phyloP scores from a whole-genome alignment of 352 stramenopile species.

The Phytophthora ohioensis region DNA sequence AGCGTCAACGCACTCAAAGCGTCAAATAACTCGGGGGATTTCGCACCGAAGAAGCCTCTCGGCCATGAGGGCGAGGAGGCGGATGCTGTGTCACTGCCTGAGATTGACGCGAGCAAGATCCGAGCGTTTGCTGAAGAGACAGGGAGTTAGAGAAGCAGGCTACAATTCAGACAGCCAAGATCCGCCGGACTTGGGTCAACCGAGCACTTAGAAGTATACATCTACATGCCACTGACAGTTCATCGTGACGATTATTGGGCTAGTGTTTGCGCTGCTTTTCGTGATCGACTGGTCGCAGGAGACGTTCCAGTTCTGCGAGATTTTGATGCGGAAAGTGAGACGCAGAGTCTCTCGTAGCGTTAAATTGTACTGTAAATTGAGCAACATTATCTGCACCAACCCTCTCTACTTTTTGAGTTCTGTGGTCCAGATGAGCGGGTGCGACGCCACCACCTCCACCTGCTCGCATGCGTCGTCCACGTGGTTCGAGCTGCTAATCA shows the following conservation, averaged over 20 bases:
- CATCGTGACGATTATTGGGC: conserved; percentile 45
- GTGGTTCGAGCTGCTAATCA: conserved; percentile 90
- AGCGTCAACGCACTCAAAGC: conserved; percentile 46
- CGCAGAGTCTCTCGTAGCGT: neutral
- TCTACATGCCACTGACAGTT: conserved; percentile 41
- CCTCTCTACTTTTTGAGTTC: conserved; percentile 66
- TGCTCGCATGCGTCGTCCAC: conserved; percentile 52
- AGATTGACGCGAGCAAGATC: conserved; percentile 56
- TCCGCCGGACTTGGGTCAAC: conserved; percentile 38
- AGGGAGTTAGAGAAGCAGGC: conserved; percentile 42
- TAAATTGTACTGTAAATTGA: neutral
- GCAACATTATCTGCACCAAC: neutral
- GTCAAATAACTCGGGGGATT: conserved; percentile 67
- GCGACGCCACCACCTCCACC: conserved; percentile 76
- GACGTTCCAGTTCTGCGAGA: conserved; percentile 56
- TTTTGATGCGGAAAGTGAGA: conserved; percentile 35
- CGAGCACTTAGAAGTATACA: conserved; percentile 21
- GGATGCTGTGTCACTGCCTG: conserved; percentile 49
- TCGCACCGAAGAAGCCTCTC: conserved; percentile 40
- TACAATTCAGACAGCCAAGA: conserved; percentile 29
- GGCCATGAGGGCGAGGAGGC: conserved; percentile 51
- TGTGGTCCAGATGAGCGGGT: conserved; percentile 91
- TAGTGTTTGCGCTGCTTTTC: conserved; percentile 59
- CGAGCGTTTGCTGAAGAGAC: conserved; percentile 52
- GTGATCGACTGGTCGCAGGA: conserved; percentile 58